Evolutionary conservation across 1,139 yeast genomes (phyloP).

Genomic region (Yamadazyma aaseri): DNA sequence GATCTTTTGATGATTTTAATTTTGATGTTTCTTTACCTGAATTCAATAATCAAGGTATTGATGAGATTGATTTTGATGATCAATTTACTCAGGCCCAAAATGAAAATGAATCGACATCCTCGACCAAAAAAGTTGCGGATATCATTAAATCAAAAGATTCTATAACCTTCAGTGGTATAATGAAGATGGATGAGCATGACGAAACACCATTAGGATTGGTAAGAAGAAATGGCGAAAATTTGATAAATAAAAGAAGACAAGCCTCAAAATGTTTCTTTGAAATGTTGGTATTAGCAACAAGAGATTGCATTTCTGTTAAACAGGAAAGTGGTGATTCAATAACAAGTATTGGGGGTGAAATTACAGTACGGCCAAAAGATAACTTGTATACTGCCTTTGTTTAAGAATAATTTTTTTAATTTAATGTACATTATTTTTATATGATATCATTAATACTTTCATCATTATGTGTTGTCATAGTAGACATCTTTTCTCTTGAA

Average conservation of each 20-base stretch:
- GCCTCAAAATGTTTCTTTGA: conserved; percentile 82
- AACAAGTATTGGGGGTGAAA: conserved; percentile 55
- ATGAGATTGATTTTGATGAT: conserved; percentile 10
- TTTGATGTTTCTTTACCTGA: conserved; percentile 44
- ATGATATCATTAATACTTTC: conserved; percentile 15
- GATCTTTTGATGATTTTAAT: conserved; percentile 25
- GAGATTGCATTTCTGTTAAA: conserved; percentile 62
- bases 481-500: not conserved
- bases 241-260: conserved; percentile 47
- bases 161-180: conserved; percentile 35
- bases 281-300: conserved; percentile 76
- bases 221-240: conserved; percentile 17
- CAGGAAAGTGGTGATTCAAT: conserved; percentile 39
- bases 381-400: conserved; percentile 45
- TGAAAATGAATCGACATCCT: conserved; percentile 10
- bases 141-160: conserved; percentile 11
- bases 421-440: conserved; percentile 18
- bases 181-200: conserved; percentile 34
- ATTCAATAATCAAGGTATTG: conserved; percentile 22
- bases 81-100: conserved; percentile 4
- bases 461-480: conserved; percentile 4
- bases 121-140: conserved; percentile 13
- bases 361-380: conserved; percentile 52
- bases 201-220: conserved; percentile 31
- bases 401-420: conserved; percentile 6